Conservation (phyloP, 352 stramenopile species). For the Pythium scleroteichum region DNA sequence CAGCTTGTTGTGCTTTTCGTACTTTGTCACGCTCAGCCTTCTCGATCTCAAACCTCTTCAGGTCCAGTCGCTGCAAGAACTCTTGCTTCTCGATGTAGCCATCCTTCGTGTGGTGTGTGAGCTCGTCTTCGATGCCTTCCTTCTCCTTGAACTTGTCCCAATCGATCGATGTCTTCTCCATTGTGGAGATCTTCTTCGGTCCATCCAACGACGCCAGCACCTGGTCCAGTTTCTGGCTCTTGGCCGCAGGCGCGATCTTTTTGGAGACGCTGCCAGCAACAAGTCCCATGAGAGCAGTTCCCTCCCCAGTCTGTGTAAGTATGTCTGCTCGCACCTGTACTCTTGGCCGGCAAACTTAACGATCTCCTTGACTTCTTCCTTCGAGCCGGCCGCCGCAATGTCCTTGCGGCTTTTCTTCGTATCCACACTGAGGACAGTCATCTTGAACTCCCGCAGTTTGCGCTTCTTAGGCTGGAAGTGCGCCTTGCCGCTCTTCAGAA, state of each 20-base stretch:
- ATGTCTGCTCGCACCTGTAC: slow-evolving; percentile 52
- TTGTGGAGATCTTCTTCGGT: slow-evolving; percentile 92
- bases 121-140: slow-evolving; percentile 90
- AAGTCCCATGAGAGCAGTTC: not conserved
- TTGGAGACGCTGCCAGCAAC: slow-evolving; percentile 29
- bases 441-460: slow-evolving; percentile 70
- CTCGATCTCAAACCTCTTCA: slow-evolving; percentile 89
- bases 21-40: slow-evolving; percentile 85
- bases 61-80: slow-evolving; percentile 91
- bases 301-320: slow-evolving; percentile 10
- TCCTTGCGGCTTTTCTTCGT: slow-evolving; percentile 53
- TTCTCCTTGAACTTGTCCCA: slow-evolving; percentile 96
- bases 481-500: slow-evolving; percentile 54
- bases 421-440: slow-evolving; percentile 73
- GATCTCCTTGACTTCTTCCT: slow-evolving; percentile 43
- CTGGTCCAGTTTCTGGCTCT: slow-evolving; percentile 67
- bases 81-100: slow-evolving; percentile 96
- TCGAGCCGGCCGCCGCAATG: slow-evolving; percentile 28
- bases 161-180: slow-evolving; percentile 94
- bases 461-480: slow-evolving; percentile 54
- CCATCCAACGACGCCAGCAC: slow-evolving; percentile 86
- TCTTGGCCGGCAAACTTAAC: slow-evolving; percentile 87
- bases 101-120: slow-evolving; percentile 93
- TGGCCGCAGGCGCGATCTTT: slow-evolving; percentile 19
- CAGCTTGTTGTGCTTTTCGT: slow-evolving; percentile 52